Evolutionary conservation across 2,329 filamentous ascomycete genomes (phyloP).

Genomic region (Tolypocladium inflatum): DNA sequence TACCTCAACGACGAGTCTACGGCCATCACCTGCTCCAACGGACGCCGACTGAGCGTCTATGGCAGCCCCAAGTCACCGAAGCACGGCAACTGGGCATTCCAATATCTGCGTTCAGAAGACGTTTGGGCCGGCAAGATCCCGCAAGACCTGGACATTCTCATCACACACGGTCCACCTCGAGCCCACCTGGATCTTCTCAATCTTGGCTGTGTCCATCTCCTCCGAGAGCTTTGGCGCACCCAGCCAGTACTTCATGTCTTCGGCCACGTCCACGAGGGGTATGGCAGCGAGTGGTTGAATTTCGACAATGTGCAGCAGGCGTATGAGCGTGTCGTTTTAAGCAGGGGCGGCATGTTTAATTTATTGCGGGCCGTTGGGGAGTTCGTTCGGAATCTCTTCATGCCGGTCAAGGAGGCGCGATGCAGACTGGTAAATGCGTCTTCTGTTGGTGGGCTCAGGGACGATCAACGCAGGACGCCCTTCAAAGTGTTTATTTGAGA

Average conservation of each 20-base stretch:
- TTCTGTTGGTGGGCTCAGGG: background rate
- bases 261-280: conserved; percentile 56
- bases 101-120: conserved; percentile 23
- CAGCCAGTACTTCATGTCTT: conserved; percentile 53
- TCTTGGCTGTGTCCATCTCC: conserved; percentile 20
- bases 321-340: background rate
- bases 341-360: background rate
- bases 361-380: background rate
- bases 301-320: conserved; percentile 18
- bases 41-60: conserved; percentile 6
- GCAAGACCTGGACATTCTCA: conserved; percentile 21
- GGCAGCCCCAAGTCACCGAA: conserved; percentile 21
- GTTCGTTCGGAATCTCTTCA: background rate
- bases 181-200: conserved; percentile 25
- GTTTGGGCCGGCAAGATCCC: conserved; percentile 16
- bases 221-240: conserved; percentile 40
- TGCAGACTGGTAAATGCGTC: background rate
- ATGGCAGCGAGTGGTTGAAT: conserved; percentile 18
- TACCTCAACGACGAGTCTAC: conserved; percentile 13
- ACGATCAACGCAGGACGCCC: background rate
- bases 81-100: conserved; percentile 30
- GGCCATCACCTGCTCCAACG: background rate
- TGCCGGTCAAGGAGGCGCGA: background rate
- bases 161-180: conserved; percentile 28
- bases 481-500: background rate